Evolutionary conservation across 192 early-diverging fungal genomes (phyloP).

Genomic region (Phycomyces blakesleeanus): DNA sequence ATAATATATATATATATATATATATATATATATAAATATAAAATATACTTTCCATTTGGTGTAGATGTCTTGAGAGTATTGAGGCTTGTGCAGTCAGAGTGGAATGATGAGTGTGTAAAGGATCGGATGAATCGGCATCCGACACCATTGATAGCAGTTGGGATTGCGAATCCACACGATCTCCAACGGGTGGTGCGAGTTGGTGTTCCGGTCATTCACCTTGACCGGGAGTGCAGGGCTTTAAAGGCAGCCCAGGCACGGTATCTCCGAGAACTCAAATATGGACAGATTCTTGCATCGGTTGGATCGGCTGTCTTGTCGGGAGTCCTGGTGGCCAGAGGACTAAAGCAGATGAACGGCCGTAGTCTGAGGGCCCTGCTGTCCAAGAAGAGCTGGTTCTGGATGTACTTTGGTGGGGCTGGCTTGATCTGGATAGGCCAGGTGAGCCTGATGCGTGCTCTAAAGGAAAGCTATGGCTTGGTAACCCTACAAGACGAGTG

Average conservation of each 20-base stretch:
- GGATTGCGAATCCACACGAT: slow-evolving; percentile 27
- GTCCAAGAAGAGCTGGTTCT: too few relatives aligned
- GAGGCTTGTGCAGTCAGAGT: neutral
- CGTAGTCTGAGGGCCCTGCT: neutral
- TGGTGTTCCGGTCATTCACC: slow-evolving; percentile 20
- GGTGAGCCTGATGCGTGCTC: too few relatives aligned
- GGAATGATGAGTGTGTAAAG: neutral
- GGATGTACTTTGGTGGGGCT: too few relatives aligned
- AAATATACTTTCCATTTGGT: too few relatives aligned
- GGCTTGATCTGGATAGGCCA: too few relatives aligned
- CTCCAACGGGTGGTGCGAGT: slow-evolving; percentile 6
- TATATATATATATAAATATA: too few relatives aligned
- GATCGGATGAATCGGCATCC: neutral
- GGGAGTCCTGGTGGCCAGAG: slow-evolving; percentile 2
- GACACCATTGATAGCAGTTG: slow-evolving; percentile 11
- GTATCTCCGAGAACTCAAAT: neutral
- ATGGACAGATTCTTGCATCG: too few relatives aligned
- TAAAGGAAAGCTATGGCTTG: too few relatives aligned
- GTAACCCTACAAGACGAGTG: too few relatives aligned
- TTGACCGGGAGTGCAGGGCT: slow-evolving; percentile 15
- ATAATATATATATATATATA: too few relatives aligned
- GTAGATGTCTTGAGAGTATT: neutral
- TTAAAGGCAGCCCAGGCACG: slow-evolving; percentile 14
- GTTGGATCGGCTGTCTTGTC: slow-evolving; percentile 2
- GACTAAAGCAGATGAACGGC: neutral